Percentiles rank a stretch among this genome's conserved stretches.
Evolutionary conservation across 208 protist species (phyloP).

Genomic region (Tetramitus jugosus): DNA sequence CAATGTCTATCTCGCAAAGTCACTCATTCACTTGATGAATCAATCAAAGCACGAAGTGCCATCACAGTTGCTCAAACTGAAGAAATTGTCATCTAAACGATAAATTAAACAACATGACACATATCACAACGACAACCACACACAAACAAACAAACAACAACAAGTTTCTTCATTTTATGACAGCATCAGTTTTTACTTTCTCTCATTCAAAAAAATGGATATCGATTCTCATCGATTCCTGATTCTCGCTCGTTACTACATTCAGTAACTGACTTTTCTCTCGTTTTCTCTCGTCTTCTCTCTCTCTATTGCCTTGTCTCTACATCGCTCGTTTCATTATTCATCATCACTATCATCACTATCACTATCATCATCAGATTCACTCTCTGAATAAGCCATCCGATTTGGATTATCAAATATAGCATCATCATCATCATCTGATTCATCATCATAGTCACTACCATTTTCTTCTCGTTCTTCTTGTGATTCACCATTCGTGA

Average conservation of each 20-base stretch:
- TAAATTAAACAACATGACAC: too few relatives aligned
- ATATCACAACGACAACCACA: too few relatives aligned
- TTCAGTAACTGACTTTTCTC: too few relatives aligned
- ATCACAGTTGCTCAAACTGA: not conserved
- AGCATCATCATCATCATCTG: constrained; percentile 7
- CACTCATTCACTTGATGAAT: not conserved
- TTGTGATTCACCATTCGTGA: not conserved
- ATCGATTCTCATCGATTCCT: too few relatives aligned
- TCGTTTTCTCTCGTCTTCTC: too few relatives aligned
- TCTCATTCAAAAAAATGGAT: constrained; percentile 24
- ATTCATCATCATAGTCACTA: constrained; percentile 1
- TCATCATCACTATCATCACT: too few relatives aligned
- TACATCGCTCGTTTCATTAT: too few relatives aligned
- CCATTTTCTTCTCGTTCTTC: not conserved
- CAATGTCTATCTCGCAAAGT: not conserved
- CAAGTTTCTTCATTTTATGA: constrained; percentile 7
- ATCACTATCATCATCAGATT: too few relatives aligned
- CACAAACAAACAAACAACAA: too few relatives aligned
- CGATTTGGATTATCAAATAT: constrained; percentile 5
- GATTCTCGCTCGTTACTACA: too few relatives aligned
- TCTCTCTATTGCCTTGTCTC: too few relatives aligned
- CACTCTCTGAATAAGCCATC: too few relatives aligned
- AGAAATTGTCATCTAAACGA: not conserved
- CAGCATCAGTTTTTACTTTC: not conserved
- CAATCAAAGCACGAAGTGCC: not conserved